Conservation (phyloP, 2,329 filamentous ascomycete genomes). For the Knufia fluminis region DNA sequence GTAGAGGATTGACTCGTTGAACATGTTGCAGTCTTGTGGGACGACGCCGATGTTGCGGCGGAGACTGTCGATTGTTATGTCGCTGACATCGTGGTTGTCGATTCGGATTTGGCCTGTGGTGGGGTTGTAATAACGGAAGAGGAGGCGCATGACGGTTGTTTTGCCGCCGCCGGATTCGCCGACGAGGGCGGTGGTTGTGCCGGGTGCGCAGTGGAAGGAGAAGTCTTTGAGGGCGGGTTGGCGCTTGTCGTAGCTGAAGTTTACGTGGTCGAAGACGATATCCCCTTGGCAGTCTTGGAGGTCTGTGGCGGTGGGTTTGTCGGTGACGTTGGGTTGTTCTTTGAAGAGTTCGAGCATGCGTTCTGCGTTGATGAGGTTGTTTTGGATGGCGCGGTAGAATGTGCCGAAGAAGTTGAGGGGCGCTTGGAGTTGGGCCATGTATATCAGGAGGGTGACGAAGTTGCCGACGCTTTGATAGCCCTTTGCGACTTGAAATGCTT, state of each 20-base stretch:
- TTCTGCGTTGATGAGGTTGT: constrained; percentile 94
- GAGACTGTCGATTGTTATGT: constrained; percentile 87
- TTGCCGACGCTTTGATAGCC: constrained; percentile 57
- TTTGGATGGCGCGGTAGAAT: constrained; percentile 92
- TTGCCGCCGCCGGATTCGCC: constrained; percentile 96
- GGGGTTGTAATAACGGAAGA: constrained; percentile 94
- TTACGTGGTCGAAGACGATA: constrained; percentile 78
- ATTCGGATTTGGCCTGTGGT: constrained; percentile 70
- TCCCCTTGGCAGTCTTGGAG: constrained; percentile 66
- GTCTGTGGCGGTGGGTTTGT: constrained; percentile 55
- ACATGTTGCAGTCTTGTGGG: constrained; percentile 89
- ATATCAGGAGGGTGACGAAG: constrained; percentile 65
- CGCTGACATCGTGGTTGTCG: constrained; percentile 74
- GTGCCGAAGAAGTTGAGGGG: constrained; percentile 85
- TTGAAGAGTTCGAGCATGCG: constrained; percentile 93
- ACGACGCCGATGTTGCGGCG: constrained; percentile 88
- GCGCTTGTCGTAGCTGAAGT: constrained; percentile 80
- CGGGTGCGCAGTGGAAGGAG: constrained; percentile 74
- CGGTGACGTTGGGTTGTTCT: constrained; percentile 83
- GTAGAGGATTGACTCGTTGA: constrained; percentile 93
- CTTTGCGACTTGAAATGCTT: constrained; percentile 65
- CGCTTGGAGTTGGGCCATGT: constrained; percentile 69
- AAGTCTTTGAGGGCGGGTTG: constrained; percentile 77
- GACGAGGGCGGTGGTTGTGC: constrained; percentile 90
- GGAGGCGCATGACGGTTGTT: constrained; percentile 87